Percentiles rank a stretch among this genome's conserved stretches.
These are phyloP conservation scores for Leccinum truebloodii DNA, from an alignment of 768 basidiomycete species.

Conservation along the genomic window DNA sequence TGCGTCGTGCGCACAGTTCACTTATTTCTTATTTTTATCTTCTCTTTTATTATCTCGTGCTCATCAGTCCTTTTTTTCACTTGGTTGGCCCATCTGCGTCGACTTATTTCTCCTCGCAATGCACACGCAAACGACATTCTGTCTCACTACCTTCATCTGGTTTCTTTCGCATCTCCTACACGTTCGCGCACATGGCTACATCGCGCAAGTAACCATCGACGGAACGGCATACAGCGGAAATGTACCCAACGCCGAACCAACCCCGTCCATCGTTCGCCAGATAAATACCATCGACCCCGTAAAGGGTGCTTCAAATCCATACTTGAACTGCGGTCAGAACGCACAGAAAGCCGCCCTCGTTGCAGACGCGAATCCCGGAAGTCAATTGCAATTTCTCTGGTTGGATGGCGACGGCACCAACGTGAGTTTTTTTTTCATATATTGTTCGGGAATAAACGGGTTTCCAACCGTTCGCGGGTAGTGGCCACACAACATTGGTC, in stretches of 20 bases:
- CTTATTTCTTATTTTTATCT: background rate
- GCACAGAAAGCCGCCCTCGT: constrained; percentile 51
- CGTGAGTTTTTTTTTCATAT: constrained; percentile 23
- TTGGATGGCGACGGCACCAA: constrained; percentile 42
- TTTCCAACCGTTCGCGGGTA: constrained; percentile 14
- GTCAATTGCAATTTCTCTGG: constrained; percentile 57
- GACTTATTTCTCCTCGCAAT: background rate
- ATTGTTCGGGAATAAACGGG: background rate
- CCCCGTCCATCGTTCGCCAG: constrained; percentile 45
- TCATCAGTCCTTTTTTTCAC: background rate
- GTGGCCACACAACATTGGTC: constrained; percentile 64
- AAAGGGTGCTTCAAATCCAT: constrained; percentile 57
- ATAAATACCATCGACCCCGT: constrained; percentile 46
- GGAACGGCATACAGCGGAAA: constrained; percentile 47
- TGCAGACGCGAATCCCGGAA: constrained; percentile 61
- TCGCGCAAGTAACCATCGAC: constrained; percentile 44
- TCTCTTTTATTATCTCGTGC: constrained; percentile 1
- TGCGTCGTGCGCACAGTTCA: constrained; percentile 8
- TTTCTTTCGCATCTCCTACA: constrained; percentile 15
- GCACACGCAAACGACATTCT: background rate
- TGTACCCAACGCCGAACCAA: constrained; percentile 38
- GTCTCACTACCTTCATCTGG: constrained; percentile 2
- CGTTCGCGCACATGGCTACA: constrained; percentile 46
- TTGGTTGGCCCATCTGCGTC: background rate
- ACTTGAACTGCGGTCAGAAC: constrained; percentile 59